Evolutionary conservation across 1,139 yeast species (phyloP).

Genomic region (Candida tetrigidarum): DNA sequence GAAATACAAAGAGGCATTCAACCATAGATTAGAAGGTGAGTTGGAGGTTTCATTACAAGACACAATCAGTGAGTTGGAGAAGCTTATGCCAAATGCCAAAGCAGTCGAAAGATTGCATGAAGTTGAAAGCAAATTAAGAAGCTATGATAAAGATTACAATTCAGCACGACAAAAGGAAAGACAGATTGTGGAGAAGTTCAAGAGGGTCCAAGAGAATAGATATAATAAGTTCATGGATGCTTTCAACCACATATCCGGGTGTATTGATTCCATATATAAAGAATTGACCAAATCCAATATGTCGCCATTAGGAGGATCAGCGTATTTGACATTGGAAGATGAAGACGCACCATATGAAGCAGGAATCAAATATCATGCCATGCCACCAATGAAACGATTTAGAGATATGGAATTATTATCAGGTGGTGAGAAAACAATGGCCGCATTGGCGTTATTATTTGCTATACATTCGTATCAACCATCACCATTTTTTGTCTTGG

Average conservation of each 20-base stretch:
- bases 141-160: constrained; percentile 68
- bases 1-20: constrained; percentile 43
- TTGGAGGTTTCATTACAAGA: constrained; percentile 41
- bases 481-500: constrained; percentile 93
- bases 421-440: constrained; percentile 97
- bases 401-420: constrained; percentile 92
- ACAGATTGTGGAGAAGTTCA: constrained; percentile 58
- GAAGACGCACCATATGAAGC: constrained; percentile 86
- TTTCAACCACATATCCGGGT: constrained; percentile 71
- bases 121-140: constrained; percentile 62
- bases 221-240: constrained; percentile 69
- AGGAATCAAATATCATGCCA: constrained; percentile 90
- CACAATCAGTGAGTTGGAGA: constrained; percentile 52
- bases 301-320: constrained; percentile 89
- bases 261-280: constrained; percentile 82
- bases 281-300: constrained; percentile 75
- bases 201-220: constrained; percentile 62
- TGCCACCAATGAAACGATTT: constrained; percentile 96
- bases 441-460: constrained; percentile 90
- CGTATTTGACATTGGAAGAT: constrained; percentile 83
- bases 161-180: constrained; percentile 65
- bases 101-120: constrained; percentile 79
- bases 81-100: constrained; percentile 76
- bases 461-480: constrained; percentile 93
- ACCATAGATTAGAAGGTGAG: constrained; percentile 49